Evolutionary conservation across 805 yeast genomes (phyloP).

Genomic region (Saturnispora halmiae): DNA sequence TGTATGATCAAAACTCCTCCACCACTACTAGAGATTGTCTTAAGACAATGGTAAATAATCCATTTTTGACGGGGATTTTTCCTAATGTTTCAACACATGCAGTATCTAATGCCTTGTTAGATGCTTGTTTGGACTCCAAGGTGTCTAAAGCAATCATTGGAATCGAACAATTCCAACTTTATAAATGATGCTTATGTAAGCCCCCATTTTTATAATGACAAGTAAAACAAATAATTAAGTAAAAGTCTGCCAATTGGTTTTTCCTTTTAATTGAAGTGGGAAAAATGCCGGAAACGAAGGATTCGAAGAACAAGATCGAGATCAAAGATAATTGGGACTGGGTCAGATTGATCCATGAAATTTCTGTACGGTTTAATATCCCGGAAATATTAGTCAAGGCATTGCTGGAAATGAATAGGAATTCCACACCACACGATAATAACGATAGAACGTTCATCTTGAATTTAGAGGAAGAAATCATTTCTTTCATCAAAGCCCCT

Average conservation of each 20-base stretch:
- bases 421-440: conserved; percentile 1
- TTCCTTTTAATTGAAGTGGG: background rate
- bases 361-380: conserved; percentile 20
- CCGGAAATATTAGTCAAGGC: conserved; percentile 27
- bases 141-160: too few species aligned
- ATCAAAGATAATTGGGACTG: conserved; percentile 2
- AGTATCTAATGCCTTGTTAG: background rate
- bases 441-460: conserved; percentile 41
- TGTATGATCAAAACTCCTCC: conserved; percentile 48
- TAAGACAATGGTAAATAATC: background rate
- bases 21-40: conserved; percentile 13
- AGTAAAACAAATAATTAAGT: too few species aligned
- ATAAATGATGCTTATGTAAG: too few species aligned
- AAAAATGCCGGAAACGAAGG: background rate
- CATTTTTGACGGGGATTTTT: background rate
- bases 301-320: background rate
- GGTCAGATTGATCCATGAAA: conserved; percentile 1
- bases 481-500: conserved; percentile 35
- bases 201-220: too few species aligned
- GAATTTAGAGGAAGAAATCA: conserved; percentile 39
- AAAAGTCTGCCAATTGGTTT: too few species aligned
- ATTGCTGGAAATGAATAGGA: conserved; percentile 23
- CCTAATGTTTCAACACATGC: background rate
- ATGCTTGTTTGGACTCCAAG: background rate
- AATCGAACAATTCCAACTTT: too few species aligned